phyloP scores from a whole-genome alignment of 2,329 filamentous ascomycete species.

The Botrytis porri region DNA sequence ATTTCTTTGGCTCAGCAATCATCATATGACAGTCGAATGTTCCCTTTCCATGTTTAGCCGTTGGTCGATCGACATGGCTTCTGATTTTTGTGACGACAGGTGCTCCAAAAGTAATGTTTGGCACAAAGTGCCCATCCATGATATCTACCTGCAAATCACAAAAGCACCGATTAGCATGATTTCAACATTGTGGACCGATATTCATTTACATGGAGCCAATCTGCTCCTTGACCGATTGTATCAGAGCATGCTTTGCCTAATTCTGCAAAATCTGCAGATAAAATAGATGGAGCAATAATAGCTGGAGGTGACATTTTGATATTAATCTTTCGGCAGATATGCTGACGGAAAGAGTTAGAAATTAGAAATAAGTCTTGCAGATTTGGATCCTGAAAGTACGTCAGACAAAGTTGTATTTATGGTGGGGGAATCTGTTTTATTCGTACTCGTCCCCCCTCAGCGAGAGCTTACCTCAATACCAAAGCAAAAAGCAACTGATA shows the following conservation, averaged over 20 bases:
- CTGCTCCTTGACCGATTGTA: conserved; percentile 82
- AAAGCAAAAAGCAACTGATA: background rate
- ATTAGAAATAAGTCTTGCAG: background rate
- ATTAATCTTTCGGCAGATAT: background rate
- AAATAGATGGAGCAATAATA: conserved; percentile 97
- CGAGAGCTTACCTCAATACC: background rate
- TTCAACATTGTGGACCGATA: background rate
- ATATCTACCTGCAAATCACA: conserved; percentile 64
- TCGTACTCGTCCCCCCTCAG: background rate
- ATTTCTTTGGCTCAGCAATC: conserved; percentile 98
- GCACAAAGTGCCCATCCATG: conserved; percentile 98
- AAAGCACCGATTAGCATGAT: background rate
- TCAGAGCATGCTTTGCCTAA: conserved; percentile 82
- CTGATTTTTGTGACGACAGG: conserved; percentile 95
- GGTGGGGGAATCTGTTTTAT: background rate
- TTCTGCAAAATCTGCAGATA: conserved; percentile 91
- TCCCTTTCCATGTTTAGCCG: conserved; percentile 68
- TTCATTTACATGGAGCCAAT: conserved; percentile 51
- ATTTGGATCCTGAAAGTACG: background rate
- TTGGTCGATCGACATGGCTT: conserved; percentile 74
- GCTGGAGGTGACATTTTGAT: conserved; percentile 75
- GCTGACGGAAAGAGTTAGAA: conserved; percentile 8
- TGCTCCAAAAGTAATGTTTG: conserved; percentile 95
- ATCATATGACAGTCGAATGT: conserved; percentile 99
- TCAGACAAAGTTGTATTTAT: background rate